These are phyloP conservation scores for Starmerella vitae DNA, from an alignment of 805 yeast genomes.

Conservation along the genomic window DNA sequence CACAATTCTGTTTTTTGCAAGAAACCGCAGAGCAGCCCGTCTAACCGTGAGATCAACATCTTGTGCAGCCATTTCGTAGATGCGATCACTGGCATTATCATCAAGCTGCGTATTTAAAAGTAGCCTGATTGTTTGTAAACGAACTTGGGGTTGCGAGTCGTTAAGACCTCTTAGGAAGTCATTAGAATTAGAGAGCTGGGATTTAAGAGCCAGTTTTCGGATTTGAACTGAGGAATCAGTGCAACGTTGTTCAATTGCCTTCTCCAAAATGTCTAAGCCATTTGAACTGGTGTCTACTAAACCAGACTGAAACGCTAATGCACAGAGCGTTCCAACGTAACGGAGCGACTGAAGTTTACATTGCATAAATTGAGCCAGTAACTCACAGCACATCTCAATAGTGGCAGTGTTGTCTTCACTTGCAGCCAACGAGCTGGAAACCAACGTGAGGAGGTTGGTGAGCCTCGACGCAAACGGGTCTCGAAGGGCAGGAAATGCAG, in stretches of 20 bases:
- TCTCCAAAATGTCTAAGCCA: too few relatives aligned
- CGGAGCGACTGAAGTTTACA: conserved; percentile 16
- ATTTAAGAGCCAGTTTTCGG: conserved; percentile 9
- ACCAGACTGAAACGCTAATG: too few relatives aligned
- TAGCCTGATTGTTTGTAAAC: conserved; percentile 10
- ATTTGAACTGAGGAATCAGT: conserved; percentile 9
- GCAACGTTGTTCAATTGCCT: background rate
- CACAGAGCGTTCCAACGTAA: conserved; percentile 9
- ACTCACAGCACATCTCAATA: too few relatives aligned
- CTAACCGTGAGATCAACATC: conserved; percentile 17
- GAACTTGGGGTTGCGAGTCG: conserved; percentile 15
- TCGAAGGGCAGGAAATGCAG: conserved; percentile 11
- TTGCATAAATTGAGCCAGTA: too few relatives aligned
- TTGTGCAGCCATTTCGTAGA: conserved; percentile 11
- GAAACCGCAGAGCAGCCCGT: conserved; percentile 8
- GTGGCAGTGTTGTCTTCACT: too few relatives aligned
- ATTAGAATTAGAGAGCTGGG: background rate
- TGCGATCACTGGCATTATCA: background rate
- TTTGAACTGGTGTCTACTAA: too few relatives aligned
- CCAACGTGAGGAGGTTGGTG: too few relatives aligned
- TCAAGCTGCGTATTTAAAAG: background rate
- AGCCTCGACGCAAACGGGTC: conserved; percentile 6
- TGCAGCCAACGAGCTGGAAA: too few relatives aligned
- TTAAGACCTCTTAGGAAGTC: background rate
- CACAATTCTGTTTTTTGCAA: background rate